Base-by-base conservation (phyloP, 2,329 filamentous ascomycete genomes). In the Penicillium sp. region DNA sequence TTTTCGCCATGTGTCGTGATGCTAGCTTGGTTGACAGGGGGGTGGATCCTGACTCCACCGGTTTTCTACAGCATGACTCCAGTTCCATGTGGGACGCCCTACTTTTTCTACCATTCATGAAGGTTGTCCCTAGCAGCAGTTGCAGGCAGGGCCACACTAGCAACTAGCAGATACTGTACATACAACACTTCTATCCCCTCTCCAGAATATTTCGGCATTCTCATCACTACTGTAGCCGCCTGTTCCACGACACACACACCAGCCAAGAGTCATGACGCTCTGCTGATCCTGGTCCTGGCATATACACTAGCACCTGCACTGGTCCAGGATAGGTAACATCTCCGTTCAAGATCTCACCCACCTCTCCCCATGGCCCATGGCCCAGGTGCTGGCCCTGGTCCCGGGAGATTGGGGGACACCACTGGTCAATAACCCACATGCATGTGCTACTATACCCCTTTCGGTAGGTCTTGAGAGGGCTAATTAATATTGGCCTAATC, bases 341-440 rank as follows among this genome's bases (percentile, higher is more conserved):
- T 56, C 65, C 63, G 65, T 55, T 47, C 24, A 38, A 58, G 65
- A 67, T 70, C 65, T 68, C 26, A 58, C 55, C 53, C 17, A n/a
- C 53, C 50, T 40, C 59, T 26, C 51, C 55, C 60, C 30, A 37
- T 47, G 26, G 24, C 37, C 63, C 49, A 61, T 59, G 54, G 59
- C 37, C 51, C 58, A 59, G 60, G 33, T 57, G 28, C 28, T 47
- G 28, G 54, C 26, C 38, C 56, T 56, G 51, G 22, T 12, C 47
- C 59, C 53, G 58, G 54, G 59, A 42, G 51, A 40, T 37, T 60
- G 64, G 62, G 63, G 62, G 47, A 64, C 38, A 44, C 53, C 26
- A 42, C 47, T 50, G 56, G 50, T 62, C 62, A 22, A 60, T 54
- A 35, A 42, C 53, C 53, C 66, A 65, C 67, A 59, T 49, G 13